Evolutionary conservation across 768 basidiomycete species (phyloP), one percentile per base, ranked within the genome.

Genomic region (Russula sp.): DNA sequence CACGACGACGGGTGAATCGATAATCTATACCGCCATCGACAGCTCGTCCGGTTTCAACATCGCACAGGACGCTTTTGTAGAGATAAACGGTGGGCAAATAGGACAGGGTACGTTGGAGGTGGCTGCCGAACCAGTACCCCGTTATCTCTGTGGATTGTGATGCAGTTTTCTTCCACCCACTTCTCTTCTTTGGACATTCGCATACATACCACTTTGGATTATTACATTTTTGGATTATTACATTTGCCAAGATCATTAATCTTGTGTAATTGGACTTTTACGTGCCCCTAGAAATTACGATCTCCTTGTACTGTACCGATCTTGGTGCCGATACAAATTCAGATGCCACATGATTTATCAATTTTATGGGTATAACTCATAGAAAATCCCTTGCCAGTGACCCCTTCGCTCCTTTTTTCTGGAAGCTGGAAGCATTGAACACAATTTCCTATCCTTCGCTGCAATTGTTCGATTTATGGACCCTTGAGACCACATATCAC

Each of bases 21-120:
- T 86, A 72, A 79, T 77, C 48, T 71, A 86, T 13, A 72, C 81
- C 2, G 86, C 80, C 1, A 75, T 89, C 24, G 84, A 88, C 69
- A 75, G 78, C 51, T 76, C 65, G 14, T 67, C 71, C 0, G 76
- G 74, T 6, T 83, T 80, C 70, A 78, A 75, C 66, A 70, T 77
- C 57, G 73, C 76, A 5, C 24, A 71, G 59, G 64, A 44, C n/a
- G 76, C 75, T 16, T 66, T 76, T 67, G 69, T 74, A 62, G 59
- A 53, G 28, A 64, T 77, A 48, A 76, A 74, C 32, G 58, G 69
- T 36, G 69, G 67, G 18, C 51, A 73, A n/a, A 71, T 70, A 38
- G 62, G 30, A 20, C 11, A 62, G 14, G 75, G 73, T 1, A 49
- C 64, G 7, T 54, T 76, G 32, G 64, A 72, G 20, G 75, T 72